Evolutionary conservation across 2,329 filamentous ascomycete species (phyloP), one percentile per base, ranked within the genome.

Genomic region (Stagonosporopsis cucurbitacearum): DNA sequence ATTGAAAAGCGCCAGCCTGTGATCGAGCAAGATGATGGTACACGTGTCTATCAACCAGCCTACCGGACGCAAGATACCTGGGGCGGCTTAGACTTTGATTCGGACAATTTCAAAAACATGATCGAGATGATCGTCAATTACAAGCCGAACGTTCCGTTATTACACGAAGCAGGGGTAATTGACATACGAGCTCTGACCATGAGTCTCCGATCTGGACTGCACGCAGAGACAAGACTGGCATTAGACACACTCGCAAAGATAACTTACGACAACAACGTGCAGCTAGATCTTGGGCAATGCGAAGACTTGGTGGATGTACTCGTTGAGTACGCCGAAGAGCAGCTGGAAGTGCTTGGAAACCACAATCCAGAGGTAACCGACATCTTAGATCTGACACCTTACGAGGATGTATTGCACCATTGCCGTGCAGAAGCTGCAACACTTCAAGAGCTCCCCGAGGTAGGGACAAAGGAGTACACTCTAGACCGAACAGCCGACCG

Each of bases 141-240:
- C 66, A 90, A 88, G 67, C 92, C 93, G 0, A 88, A 90, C 53
- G 82, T 92, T 33, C 94, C 95, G 0, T 79, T 82, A 2, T 82
- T 92, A 17, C 80, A 84, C 20, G 93, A 98, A 66, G 82, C 98
- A 48, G 95, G 94, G 8, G 84, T 92, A 19, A 90, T 98, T 60
- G 94, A 99, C 69, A 88, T 98, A 25, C 89, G 93, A 63, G 92
- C 94, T 19, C 82, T 99, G 36, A 96, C 89, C 0, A 89, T 92
- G 80, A 92, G 92, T 68, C 80, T 99, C 33, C 92, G 96, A 71
- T 96, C 90, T 50, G 94, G 94, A 0, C 90, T 98, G 39, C 88
- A 92, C 66, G 88, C 87, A 5, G 95, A 99, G 77, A 88, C 96
- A n/a, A 87, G 94, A 9, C 78, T 96, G 59, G 94, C 94, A 2